phyloP scores from a whole-genome alignment of 1,284 basidiomycete genomes.

The Filobasidium uniguttulatum region DNA sequence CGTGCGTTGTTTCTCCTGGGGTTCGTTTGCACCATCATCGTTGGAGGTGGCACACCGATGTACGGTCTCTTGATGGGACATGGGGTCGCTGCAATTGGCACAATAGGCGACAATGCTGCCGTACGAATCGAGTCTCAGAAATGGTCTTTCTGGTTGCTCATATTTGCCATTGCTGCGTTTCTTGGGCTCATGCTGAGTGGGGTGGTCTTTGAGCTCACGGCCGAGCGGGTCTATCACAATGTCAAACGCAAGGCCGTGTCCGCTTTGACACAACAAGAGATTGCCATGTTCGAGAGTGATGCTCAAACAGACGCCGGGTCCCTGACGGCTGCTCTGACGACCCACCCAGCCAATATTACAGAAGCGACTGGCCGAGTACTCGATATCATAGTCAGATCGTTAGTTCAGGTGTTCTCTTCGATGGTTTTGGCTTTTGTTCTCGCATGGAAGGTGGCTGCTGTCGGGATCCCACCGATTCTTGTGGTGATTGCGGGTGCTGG shows the following conservation, averaged over 20 bases:
- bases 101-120: too few species aligned
- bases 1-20: too few species aligned
- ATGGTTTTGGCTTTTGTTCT: slow-evolving; percentile 33
- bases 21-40: too few species aligned
- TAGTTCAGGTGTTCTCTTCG: slow-evolving; percentile 29
- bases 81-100: too few species aligned
- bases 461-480: slow-evolving; percentile 29
- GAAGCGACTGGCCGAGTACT: slow-evolving; percentile 34
- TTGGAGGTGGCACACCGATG: too few species aligned
- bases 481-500: slow-evolving; percentile 9
- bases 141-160: slow-evolving; percentile 23
- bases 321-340: slow-evolving; percentile 32
- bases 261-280: slow-evolving; percentile 7
- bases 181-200: too few species aligned
- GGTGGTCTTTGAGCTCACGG: slow-evolving; percentile 23
- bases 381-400: slow-evolving; percentile 28
- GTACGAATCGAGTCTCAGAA: too few species aligned
- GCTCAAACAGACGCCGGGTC: too few species aligned
- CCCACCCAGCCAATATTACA: slow-evolving; percentile 33
- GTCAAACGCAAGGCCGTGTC: slow-evolving; percentile 12
- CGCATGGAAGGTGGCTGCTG: slow-evolving; percentile 30
- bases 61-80: too few species aligned
- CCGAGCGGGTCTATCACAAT: slow-evolving; percentile 19
- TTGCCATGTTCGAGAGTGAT: slow-evolving; percentile 8
- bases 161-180: slow-evolving; percentile 22